Conservation (phyloP, 306 rosid species). For the Sindora glabra region DNA sequence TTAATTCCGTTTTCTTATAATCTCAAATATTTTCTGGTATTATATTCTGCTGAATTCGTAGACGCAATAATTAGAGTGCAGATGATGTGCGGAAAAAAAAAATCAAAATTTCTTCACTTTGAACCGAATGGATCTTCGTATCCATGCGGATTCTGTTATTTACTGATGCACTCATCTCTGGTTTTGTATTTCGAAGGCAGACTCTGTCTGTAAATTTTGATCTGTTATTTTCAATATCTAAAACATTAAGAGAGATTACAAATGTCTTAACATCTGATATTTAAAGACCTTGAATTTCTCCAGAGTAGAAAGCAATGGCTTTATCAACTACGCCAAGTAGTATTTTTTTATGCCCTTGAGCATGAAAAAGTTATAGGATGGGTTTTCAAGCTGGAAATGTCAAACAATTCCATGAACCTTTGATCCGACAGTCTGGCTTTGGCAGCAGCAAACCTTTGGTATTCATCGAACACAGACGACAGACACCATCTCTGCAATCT, state of each 20-base stretch:
- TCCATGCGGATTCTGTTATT: too few relatives aligned
- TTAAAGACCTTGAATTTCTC: slow-evolving; percentile 25
- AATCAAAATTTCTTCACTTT: slow-evolving; percentile 16
- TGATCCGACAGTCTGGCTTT: slow-evolving; percentile 68
- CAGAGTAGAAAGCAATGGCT: slow-evolving; percentile 33
- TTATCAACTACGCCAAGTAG: neutral
- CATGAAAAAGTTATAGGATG: slow-evolving; percentile 37
- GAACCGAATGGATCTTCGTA: too few relatives aligned
- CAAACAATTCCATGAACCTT: slow-evolving; percentile 66
- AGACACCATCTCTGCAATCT: slow-evolving; percentile 75
- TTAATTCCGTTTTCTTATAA: neutral
- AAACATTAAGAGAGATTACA: too few relatives aligned
- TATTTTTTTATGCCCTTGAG: slow-evolving; percentile 30
- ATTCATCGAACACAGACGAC: slow-evolving; percentile 59
- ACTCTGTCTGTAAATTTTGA: too few relatives aligned
- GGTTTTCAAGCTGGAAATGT: slow-evolving; percentile 35
- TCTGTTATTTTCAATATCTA: too few relatives aligned
- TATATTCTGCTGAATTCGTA: neutral
- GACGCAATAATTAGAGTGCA: neutral
- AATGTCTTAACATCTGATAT: too few relatives aligned
- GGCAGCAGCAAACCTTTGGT: slow-evolving; percentile 74
- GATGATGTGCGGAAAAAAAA: slow-evolving; percentile 17
- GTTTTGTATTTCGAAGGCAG: too few relatives aligned
- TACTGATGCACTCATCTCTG: too few relatives aligned
- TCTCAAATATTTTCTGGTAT: too few relatives aligned